Base-by-base conservation (phyloP, 345 rosid species). In the Adansonia digitata region DNA sequence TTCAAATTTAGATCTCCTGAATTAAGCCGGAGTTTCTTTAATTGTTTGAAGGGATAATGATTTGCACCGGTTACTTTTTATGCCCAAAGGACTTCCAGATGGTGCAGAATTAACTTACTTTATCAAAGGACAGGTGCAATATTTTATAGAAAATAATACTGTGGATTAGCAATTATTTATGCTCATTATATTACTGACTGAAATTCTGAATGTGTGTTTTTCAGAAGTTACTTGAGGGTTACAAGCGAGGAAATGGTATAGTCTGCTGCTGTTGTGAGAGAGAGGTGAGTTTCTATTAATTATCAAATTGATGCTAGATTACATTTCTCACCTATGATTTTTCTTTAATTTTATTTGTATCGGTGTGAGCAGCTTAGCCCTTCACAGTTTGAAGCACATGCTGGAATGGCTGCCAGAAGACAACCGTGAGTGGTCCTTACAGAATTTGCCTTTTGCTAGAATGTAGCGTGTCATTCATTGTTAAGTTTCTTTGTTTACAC, bases 391-490 rank as follows among this genome's bases (percentile, higher is more conserved):
- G 99, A 96, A 85, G 88, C 99, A 35, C 99, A 96, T 87, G 98
- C 98, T 84, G 99, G 99, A 83, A 96, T 93, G 99, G 92, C 99
- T 75, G 97, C 87, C 70, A 93, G 98, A 81, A 91, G 98, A 77
- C 99, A 96, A 85, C 99, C 99, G 99, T 96, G 75, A 93, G 99
- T 86, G 64, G 29, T 77, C 46, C 27, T 63, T 43, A 15, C 61
- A 46, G 63, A 77, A 42, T 70, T 11, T 34, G 72, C 77, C 29
- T 67, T 70, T 79, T 48, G 2, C 27, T 70, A 37, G 62, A 43
- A 40, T 69, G 35, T 53, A 69, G 31, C 76, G 59, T 71, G 60
- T 67, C 15, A 11, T 72, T 49, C 63, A 55, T 65, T 74, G 69
- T 59, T 59, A 66, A 70, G 5, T 64, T 62, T 31, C 65, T 53